Percentiles rank a stretch among this genome's conserved stretches.
phyloP scores from a whole-genome alignment of 2,329 filamentous ascomycete genomes.

The Chalaropsis ovoidea region DNA sequence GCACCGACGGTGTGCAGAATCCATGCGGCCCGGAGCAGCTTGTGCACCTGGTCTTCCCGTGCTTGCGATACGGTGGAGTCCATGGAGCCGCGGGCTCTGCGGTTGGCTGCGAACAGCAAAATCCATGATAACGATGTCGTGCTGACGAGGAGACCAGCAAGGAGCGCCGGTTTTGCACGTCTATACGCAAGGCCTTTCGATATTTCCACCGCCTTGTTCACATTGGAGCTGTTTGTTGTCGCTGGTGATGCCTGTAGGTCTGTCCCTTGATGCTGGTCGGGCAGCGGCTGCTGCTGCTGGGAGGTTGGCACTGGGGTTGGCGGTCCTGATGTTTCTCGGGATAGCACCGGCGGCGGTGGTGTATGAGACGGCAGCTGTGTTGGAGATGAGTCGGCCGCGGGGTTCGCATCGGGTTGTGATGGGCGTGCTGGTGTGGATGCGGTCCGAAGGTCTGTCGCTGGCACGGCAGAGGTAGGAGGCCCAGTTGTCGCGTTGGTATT shows the following conservation, averaged over 20 bases:
- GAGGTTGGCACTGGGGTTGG: not conserved
- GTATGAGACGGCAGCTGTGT: not conserved
- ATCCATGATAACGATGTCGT: conserved; percentile 24
- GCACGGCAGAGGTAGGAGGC: not conserved
- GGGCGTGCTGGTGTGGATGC: not conserved
- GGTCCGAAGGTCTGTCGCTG: not conserved
- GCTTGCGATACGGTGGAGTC: conserved; percentile 7
- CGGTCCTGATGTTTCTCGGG: not conserved
- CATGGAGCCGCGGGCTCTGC: conserved; percentile 17
- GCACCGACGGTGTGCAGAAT: conserved; percentile 24
- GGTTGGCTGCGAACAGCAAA: conserved; percentile 18
- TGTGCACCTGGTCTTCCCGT: conserved; percentile 7
- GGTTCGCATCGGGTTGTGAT: not conserved
- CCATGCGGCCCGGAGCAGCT: conserved; percentile 22
- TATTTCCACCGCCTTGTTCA: not conserved
- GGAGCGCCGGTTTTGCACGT: conserved; percentile 22
- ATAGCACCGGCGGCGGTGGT: not conserved
- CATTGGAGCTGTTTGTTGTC: not conserved
- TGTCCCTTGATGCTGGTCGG: not conserved
- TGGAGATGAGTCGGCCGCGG: not conserved
- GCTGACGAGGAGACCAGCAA: conserved; percentile 15
- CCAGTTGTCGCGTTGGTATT: not conserved
- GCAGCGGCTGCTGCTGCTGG: not conserved
- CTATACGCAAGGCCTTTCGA: conserved; percentile 17
- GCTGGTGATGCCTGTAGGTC: not conserved